Base-by-base conservation (phyloP, 2,329 filamentous ascomycete species). In the Phyllosticta paracitricarpa region DNA sequence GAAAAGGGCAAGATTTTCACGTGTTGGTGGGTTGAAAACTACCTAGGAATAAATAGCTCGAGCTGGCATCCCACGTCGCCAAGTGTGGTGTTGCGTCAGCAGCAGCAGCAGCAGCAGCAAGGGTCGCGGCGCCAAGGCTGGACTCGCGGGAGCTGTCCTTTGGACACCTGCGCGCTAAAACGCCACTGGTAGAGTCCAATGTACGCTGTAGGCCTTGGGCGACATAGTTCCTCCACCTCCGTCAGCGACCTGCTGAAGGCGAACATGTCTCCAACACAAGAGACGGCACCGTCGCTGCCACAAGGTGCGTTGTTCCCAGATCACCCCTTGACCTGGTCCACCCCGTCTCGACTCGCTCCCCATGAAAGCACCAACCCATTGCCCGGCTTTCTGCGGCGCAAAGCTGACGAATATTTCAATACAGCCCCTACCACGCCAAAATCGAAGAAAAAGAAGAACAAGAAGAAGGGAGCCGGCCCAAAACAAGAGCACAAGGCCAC, bases 361-460 rank as follows among this genome's bases (percentile, higher is more conserved):
- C 40, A 48, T n/a, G 14, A 48, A 48, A 48, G 40, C 40, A 48
- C 40, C 40, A 17, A 48, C 40, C 40, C 40, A 48, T 48, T 48
- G 40, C 40, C 40, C 40, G 6, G 40, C 3, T 48, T 48, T n/a
- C 40, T 48, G 35, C 35, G 40, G 56, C 54, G 58, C 51, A 53
- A 19, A 53, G 14, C 33, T 58, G 57, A 51, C 28, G 57, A 14
- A 14, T 58, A 35, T 35, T 56, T 24, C 54, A n/a, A 48, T 48
- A n/a, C 59, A 61, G 59, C 25, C 33, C 59, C 59, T 14, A 40
- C 55, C 54, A 40, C 54, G 17, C 55, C 59, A 19, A 57, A 61
- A 55, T n/a, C 54, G n/a, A 62, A 55, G 68, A 80, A 80, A 68
- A 84, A 82, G 75, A 82, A 79, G 70, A 82, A 78, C 72, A 83